Percentiles rank a stretch among this genome's conserved stretches.
Evolutionary conservation across 1,284 basidiomycete genomes (phyloP).

Genomic region (Somion occarium): DNA sequence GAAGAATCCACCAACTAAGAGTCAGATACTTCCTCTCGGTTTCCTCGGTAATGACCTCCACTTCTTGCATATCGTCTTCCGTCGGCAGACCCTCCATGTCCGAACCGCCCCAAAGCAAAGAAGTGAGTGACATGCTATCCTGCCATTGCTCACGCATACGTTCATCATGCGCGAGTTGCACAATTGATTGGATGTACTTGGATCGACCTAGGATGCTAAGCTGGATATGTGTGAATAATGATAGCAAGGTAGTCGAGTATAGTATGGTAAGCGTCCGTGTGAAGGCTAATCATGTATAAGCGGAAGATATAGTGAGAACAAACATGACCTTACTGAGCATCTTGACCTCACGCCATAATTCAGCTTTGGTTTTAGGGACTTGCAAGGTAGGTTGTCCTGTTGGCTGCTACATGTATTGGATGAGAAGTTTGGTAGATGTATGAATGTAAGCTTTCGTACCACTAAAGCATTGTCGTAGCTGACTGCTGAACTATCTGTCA

Average conservation of each 20-base stretch:
- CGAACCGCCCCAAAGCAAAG: conserved; percentile 25
- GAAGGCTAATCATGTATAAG: conserved; percentile 51
- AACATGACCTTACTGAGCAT: conserved; percentile 62
- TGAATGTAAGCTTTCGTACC: conserved; percentile 1
- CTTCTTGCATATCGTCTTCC: conserved; percentile 27
- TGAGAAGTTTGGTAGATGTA: not conserved
- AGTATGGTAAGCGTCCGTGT: conserved; percentile 82
- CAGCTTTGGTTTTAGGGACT: conserved; percentile 45
- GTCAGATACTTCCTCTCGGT: conserved; percentile 79
- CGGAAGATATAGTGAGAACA: conserved; percentile 1
- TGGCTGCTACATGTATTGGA: not conserved
- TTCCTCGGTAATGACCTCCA: conserved; percentile 41
- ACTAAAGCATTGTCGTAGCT: conserved; percentile 19
- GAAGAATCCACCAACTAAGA: conserved; percentile 87
- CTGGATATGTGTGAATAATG: conserved; percentile 79
- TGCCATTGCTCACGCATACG: conserved; percentile 42
- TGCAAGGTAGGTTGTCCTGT: conserved; percentile 14
- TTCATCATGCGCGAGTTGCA: conserved; percentile 61
- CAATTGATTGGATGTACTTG: conserved; percentile 73
- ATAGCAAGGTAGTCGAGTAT: conserved; percentile 78
- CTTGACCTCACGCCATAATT: conserved; percentile 83
- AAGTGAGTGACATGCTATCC: conserved; percentile 35
- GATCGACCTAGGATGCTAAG: conserved; percentile 79
- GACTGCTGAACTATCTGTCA: conserved; percentile 32
- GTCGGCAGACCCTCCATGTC: conserved; percentile 25